Percentiles rank a stretch among this genome's conserved stretches.
phyloP scores from a whole-genome alignment of 2,329 filamentous ascomycete genomes.

The Beauveria brongniartii region DNA sequence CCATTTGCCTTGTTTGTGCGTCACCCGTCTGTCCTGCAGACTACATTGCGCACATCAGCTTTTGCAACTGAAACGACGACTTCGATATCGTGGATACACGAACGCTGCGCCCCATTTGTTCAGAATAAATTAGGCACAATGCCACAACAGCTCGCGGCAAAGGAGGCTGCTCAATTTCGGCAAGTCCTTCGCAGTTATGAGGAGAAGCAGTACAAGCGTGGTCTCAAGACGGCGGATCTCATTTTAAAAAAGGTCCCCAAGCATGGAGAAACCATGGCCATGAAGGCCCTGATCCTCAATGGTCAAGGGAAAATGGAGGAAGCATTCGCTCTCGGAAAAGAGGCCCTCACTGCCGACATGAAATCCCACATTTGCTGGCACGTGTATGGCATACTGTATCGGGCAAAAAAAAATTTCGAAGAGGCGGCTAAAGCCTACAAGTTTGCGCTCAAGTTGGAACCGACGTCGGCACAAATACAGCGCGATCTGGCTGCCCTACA shows the following conservation, averaged over 20 bases:
- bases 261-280: conserved; percentile 96
- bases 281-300: conserved; percentile 97
- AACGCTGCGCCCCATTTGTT: background rate
- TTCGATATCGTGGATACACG: conserved; percentile 3
- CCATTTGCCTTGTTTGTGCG: background rate
- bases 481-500: conserved; percentile 88
- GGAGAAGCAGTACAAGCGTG: conserved; percentile 93
- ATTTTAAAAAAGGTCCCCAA: conserved; percentile 91
- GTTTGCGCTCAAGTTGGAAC: conserved; percentile 85
- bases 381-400: conserved; percentile 91
- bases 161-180: conserved; percentile 90
- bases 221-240: conserved; percentile 91
- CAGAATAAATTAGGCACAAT: conserved; percentile 23
- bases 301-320: conserved; percentile 87
- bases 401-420: conserved; percentile 93
- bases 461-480: conserved; percentile 90
- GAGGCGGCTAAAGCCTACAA: conserved; percentile 99
- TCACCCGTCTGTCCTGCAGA: background rate
- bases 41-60: background rate
- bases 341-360: conserved; percentile 92
- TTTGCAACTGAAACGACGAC: background rate
- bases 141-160: conserved; percentile 69
- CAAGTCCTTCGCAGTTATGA: conserved; percentile 95
- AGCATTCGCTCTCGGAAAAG: conserved; percentile 86
- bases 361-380: conserved; percentile 99